Base-by-base conservation (phyloP, 768 basidiomycete genomes). In the Obba rivulosa region DNA sequence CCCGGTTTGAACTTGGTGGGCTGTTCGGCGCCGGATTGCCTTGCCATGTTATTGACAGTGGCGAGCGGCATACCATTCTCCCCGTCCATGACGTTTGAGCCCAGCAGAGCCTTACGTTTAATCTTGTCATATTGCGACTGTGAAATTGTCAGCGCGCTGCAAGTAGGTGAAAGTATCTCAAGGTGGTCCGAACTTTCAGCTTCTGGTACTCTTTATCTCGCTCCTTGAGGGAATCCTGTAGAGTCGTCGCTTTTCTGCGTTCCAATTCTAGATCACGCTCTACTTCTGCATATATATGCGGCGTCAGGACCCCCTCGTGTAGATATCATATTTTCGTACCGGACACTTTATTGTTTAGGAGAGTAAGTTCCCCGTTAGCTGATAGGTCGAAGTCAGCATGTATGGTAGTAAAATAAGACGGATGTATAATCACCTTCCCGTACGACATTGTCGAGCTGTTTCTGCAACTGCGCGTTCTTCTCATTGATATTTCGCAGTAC, bases 201-300 rank as follows among this genome's bases (percentile, higher is more conserved):
- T 88, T 91, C 48, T 87, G 85, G 59, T 92, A 92, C 58, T 92
- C 91, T 58, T 85, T 90, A 52, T 92, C 90, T 57, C 82, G 75
- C 58, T 91, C 88, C 57, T 81, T 76, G 2, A 83, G 73, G 1
- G 77, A 68, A 34, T 92, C 88, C 57, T 89, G 86, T 22, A 88
- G 62, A 20, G 90, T 87, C 7, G 81, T 74, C 25, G 78, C 74
- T 59, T 83, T 90, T 18, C 87, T 75, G 24, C 85, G 77, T 64
- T 92, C 90, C 22, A 85, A 53, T 56, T 91, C 90, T 34, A 92
- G 71, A 55, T 92, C 91, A 20, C 84, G 80, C 62, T 89, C 85
- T 36, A 90, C 65, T 46, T 87, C 90, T 92, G 43, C 11, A n/a
- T 36, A 22, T 3, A n/a, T 34, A 23, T 17, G n/a, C 25, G 28